Conservation (phyloP, 208 protist genomes). For the Leishmania amazonensis region DNA sequence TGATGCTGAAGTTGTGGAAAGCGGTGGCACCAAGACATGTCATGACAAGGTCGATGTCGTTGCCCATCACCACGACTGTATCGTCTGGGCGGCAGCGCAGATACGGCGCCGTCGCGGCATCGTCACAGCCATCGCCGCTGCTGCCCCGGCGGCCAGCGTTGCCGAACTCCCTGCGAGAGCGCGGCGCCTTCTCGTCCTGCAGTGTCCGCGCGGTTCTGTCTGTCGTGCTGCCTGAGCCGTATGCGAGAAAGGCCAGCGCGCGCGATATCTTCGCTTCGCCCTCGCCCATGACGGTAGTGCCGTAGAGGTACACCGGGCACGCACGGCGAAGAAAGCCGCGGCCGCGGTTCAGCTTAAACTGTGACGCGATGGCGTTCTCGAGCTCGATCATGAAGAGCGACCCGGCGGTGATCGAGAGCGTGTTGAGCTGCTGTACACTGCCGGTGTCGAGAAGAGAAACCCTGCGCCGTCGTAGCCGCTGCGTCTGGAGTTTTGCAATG, state of each 20-base stretch:
- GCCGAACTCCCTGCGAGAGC: not conserved
- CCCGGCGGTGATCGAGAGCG: slow-evolving; percentile 78
- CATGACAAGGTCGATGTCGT: slow-evolving; percentile 88
- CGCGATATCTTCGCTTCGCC: slow-evolving; percentile 86
- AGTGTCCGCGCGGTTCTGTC: not conserved
- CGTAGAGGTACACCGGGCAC: slow-evolving; percentile 78
- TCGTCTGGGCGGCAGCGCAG: slow-evolving; percentile 67
- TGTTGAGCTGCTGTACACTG: slow-evolving; percentile 51
- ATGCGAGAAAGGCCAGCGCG: slow-evolving; percentile 72
- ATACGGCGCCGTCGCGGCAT: not conserved
- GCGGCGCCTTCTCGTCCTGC: not conserved
- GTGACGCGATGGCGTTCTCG: slow-evolving; percentile 78
- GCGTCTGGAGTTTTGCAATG: slow-evolving; percentile 82
- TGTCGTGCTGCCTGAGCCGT: slow-evolving; percentile 13
- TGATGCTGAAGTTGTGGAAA: slow-evolving; percentile 82
- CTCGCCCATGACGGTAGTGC: slow-evolving; percentile 79
- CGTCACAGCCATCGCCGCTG: not conserved
- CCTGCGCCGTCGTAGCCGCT: slow-evolving; percentile 78
- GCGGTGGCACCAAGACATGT: slow-evolving; percentile 82
- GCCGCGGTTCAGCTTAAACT: slow-evolving; percentile 68
- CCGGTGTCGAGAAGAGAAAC: slow-evolving; percentile 56
- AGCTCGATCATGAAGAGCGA: slow-evolving; percentile 88
- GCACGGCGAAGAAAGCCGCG: slow-evolving; percentile 56
- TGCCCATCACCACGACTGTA: slow-evolving; percentile 71
- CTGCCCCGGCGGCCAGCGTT: not conserved